Conservation (phyloP, 2,329 filamentous ascomycete species). For the Diaporthe australafricana region DNA sequence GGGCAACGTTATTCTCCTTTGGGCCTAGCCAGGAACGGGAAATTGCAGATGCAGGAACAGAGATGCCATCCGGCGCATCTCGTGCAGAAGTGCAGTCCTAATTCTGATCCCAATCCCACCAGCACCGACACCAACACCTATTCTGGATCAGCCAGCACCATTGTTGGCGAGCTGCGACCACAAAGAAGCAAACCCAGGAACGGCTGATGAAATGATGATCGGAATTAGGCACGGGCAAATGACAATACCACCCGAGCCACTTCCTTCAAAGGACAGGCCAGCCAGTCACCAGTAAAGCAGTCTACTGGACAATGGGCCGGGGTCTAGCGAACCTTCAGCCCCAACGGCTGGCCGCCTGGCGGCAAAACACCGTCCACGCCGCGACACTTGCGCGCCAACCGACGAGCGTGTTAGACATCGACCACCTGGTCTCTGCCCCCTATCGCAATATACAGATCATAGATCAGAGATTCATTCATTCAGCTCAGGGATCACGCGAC, state of each 20-base stretch:
- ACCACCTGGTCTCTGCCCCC: neutral
- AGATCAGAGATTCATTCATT: neutral
- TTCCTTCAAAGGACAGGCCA: no score
- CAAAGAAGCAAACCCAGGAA: constrained; percentile 15
- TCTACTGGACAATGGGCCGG: neutral
- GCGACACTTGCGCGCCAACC: neutral
- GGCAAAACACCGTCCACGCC: neutral
- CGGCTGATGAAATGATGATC: constrained; percentile 14
- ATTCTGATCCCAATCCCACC: neutral
- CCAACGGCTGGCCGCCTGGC: neutral
- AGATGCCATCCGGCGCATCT: neutral
- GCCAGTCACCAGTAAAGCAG: no score
- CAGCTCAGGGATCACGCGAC: neutral
- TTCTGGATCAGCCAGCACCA: neutral
- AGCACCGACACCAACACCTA: neutral
- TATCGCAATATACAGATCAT: neutral
- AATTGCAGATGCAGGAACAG: constrained; percentile 30
- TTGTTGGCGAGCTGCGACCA: neutral
- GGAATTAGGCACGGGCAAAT: constrained; percentile 12
- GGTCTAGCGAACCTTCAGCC: neutral
- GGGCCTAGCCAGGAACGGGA: constrained; percentile 26
- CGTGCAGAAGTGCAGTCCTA: constrained; percentile 11
- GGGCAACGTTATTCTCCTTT: neutral
- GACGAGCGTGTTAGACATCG: no score
- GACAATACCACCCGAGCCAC: neutral